Evolutionary conservation across 306 rosid genomes (phyloP), one percentile per base, ranked within the genome.

Genomic region (Albizia julibrissin): DNA sequence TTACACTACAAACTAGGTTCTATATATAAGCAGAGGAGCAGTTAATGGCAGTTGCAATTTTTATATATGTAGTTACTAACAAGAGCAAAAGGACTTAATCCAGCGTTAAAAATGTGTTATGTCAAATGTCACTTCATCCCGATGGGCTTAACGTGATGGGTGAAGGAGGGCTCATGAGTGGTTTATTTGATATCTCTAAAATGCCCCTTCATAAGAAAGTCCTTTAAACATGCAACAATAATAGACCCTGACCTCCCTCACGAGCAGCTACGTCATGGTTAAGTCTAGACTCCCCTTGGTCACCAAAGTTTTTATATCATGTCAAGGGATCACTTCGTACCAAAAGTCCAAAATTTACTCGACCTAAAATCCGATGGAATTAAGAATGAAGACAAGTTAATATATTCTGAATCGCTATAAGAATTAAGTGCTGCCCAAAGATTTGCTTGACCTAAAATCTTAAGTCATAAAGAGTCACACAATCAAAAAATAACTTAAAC

Each of bases 401-500:
- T 54, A 19, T 58, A 58, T 58, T 58, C 65, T 22, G 14, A 24
- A 13, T 22, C 59, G 67, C 33, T 67, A 16, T 56, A 40, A 50
- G 58, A 50, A 18, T 50, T 50, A 50, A 50, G 58, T 49, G 16
- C 74, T 19, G 10, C 52, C 49, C 52, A 78, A 59, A 21, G 33
- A 74, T 72, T 49, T 46, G 7, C 58, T 77, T 58, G 56, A 78
- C 71, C 65, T 50, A 59, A 54, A 77, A 54, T 49, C 39, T 52
- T 1, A 33, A 14, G 46, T 19, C 11, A 39, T 15, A 21, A 76
- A 39, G 49, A 68, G 49, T 0, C 49, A 21, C 5, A 21, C 22
- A 47, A 4, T 72, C n/a, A 44, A 69, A 39, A 15, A 39, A 21
- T n/a, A n/a, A 69, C 47, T 14, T n/a, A 22, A 69, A 69, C 18